Base-by-base conservation (phyloP, 441 rosid genomes). In the Aquilaria agallochum region DNA sequence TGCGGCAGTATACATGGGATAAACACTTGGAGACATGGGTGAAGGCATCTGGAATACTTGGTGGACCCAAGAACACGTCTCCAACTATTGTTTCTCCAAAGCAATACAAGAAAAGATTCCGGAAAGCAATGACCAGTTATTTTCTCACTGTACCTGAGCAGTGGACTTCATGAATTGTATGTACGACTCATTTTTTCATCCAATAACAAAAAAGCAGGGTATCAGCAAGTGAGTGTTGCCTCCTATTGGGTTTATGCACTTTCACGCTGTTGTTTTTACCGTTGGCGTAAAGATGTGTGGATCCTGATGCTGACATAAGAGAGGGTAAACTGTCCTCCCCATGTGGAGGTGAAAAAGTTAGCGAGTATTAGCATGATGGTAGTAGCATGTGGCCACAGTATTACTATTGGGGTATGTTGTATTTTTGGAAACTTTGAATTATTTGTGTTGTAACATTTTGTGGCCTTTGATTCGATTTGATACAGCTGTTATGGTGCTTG, bases 1-100 rank as follows among this genome's bases (percentile, higher is more conserved):
- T 95, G 90, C 83, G 99, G 80, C 96, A 94, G 65, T 94, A 94
- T 73, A 94, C 99, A 53, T 94, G 99, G 99, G 99, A 95, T 76
- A 95, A 95, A 77, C 97, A 95, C 50, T 75, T 95, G 64, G 99
- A 95, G 87, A 89, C 99, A 6, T 92, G 96, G 99, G 95, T 95
- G 2, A 95, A 95, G 70, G 91, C 96, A 9, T 72, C 92, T 0
- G 96, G 97, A 32, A 86, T 91, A 34, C 87, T 95, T 9, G 99
- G 99, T 2, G 99, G 99, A 45, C 80, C 73, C 0, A 95, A 73
- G 71, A 88, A 91, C 56, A 87, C 86, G 33, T 60, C 93, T 40
- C 97, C 97, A 0, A 95, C 99, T 1, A 82, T 94, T 33, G 51
- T 94, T 30, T 94, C 99, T 55, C 99, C 99, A 0, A 80, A 73